Conservation (phyloP, 1,284 basidiomycete species). For the Rhodotorula sp. region DNA sequence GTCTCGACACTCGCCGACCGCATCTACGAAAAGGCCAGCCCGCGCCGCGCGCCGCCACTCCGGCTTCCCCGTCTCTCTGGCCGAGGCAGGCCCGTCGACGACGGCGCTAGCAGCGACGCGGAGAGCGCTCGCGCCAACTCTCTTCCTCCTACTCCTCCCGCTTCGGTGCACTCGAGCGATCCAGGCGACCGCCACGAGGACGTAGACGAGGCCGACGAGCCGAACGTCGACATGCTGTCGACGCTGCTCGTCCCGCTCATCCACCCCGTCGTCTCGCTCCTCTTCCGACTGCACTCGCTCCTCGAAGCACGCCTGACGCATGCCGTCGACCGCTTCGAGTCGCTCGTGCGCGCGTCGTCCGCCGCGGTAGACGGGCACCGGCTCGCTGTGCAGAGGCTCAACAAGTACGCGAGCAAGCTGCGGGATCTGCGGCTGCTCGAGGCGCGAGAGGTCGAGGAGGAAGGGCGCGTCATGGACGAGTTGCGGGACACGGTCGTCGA, state of each 20-base stretch:
- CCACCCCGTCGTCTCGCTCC: slow-evolving; percentile 18
- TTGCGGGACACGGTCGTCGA: slow-evolving; percentile 24
- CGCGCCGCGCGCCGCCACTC: background rate
- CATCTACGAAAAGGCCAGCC: slow-evolving; percentile 12
- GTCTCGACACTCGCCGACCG: slow-evolving; percentile 15
- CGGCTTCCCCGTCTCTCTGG: background rate
- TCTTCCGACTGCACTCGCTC: slow-evolving; percentile 8
- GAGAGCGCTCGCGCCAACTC: slow-evolving; percentile 5
- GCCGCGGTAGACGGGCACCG: slow-evolving; percentile 20
- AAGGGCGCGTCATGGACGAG: slow-evolving; percentile 16
- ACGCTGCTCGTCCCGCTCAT: slow-evolving; percentile 1
- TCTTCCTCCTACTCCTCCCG: slow-evolving; percentile 20
- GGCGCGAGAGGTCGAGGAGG: slow-evolving; percentile 12
- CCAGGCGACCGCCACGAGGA: background rate
- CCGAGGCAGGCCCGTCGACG: background rate
- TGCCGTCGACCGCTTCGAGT: slow-evolving; percentile 17
- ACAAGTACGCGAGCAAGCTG: slow-evolving; percentile 12
- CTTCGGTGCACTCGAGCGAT: slow-evolving; percentile 18
- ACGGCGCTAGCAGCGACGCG: background rate
- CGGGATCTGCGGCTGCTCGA: slow-evolving; percentile 21
- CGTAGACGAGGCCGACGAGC: background rate
- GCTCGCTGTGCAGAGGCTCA: background rate
- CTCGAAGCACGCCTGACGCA: slow-evolving; percentile 4
- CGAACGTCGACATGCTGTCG: slow-evolving; percentile 2
- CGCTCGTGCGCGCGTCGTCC: slow-evolving; percentile 18